Conservation (phyloP, 164 flowering plant species). For the Piper betle region DNA sequence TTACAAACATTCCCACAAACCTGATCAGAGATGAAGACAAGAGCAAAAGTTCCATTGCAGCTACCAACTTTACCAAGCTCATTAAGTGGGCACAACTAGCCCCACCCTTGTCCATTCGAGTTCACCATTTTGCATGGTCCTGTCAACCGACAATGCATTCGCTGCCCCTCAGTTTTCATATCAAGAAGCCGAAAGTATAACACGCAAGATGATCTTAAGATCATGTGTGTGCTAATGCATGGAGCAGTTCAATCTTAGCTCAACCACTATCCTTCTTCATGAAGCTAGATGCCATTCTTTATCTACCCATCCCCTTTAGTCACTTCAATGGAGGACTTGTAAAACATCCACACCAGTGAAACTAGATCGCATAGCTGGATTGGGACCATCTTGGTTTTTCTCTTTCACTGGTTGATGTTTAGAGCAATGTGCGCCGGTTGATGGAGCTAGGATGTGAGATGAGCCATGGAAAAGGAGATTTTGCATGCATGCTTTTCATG, state of each 20-base stretch:
- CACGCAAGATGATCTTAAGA: not conserved
- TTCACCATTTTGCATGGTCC: slow-evolving; percentile 1
- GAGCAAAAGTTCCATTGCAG: not conserved
- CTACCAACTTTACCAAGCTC: not conserved
- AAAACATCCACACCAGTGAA: slow-evolving; percentile 8
- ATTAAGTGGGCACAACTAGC: not conserved
- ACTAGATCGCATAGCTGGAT: not conserved
- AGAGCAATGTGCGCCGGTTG: not conserved
- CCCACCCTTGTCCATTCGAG: not conserved
- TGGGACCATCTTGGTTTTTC: no score
- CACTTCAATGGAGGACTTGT: slow-evolving; percentile 22
- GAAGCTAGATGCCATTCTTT: not conserved
- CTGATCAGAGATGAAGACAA: not conserved
- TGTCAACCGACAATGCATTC: not conserved
- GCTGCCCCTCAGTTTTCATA: not conserved
- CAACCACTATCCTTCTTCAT: not conserved
- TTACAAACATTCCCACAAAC: no score
- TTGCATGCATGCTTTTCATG: slow-evolving; percentile 13
- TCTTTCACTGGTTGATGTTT: not conserved
- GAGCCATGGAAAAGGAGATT: no score
- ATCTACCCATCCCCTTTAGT: slow-evolving; percentile 16
- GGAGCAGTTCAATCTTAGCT: slow-evolving; percentile 10
- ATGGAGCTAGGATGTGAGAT: not conserved
- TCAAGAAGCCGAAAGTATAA: not conserved
- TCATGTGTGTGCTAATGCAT: slow-evolving; percentile 6